Conservation (phyloP, 352 stramenopile species). For the Albugo candida region DNA sequence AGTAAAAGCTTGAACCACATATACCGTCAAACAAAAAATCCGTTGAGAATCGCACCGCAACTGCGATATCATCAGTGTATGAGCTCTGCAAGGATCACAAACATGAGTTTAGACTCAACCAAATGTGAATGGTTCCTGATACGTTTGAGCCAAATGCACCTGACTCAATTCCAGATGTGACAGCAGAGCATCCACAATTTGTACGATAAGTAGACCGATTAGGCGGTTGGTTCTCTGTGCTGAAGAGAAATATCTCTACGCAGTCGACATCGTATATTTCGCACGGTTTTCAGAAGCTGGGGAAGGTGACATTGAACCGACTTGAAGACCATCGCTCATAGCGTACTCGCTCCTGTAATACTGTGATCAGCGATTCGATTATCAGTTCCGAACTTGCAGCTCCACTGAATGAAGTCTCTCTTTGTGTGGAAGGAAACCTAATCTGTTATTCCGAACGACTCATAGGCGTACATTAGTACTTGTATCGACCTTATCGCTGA, state of each 20-base stretch:
- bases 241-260: conserved; percentile 15
- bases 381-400: conserved; percentile 41
- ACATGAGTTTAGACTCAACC: conserved; percentile 63
- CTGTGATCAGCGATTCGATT: conserved; percentile 51
- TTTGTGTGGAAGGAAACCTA: conserved; percentile 52
- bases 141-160: conserved; percentile 29
- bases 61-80: conserved; percentile 68
- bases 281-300: conserved; percentile 5
- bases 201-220: conserved; percentile 71
- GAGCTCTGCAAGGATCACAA: conserved; percentile 44
- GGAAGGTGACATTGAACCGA: conserved; percentile 43
- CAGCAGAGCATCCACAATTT: conserved; percentile 72
- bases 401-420: conserved; percentile 47
- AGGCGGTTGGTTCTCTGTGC: conserved; percentile 33
- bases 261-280: conserved; percentile 8
- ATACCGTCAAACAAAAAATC: conserved; percentile 58
- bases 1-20: background rate
- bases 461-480: conserved; percentile 50
- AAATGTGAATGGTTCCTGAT: conserved; percentile 50
- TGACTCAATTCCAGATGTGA: conserved; percentile 46
- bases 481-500: conserved; percentile 25
- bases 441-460: conserved; percentile 63
- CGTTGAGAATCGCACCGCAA: conserved; percentile 65
- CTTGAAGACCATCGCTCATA: conserved; percentile 44
- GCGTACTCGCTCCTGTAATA: conserved; percentile 48